Conservation (phyloP, 2,329 filamentous ascomycete species). For the Monosporascus sp. region DNA sequence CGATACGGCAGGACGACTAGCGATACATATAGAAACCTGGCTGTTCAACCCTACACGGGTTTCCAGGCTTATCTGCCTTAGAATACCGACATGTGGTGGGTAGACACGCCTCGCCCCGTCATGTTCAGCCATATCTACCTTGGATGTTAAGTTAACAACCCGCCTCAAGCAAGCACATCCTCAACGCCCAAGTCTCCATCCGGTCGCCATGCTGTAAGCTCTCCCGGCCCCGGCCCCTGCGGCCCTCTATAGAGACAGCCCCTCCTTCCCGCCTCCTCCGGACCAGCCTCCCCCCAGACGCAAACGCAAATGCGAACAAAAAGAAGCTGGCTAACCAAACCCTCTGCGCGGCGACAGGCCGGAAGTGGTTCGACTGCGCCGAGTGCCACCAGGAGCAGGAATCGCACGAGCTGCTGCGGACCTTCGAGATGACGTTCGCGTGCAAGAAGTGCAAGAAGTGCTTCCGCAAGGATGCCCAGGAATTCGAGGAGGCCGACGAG, state of each 20-base stretch:
- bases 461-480: conserved; percentile 87
- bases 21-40: too few relatives aligned
- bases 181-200: conserved; percentile 96
- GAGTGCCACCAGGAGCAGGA: conserved; percentile 87
- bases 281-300: neutral
- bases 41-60: neutral
- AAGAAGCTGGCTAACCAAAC: too few relatives aligned
- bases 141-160: conserved; percentile 1
- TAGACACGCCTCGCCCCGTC: neutral
- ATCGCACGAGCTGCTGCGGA: conserved; percentile 68
- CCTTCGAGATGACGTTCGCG: conserved; percentile 84
- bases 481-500: conserved; percentile 96
- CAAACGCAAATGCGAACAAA: too few relatives aligned
- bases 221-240: neutral
- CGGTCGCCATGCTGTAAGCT: conserved; percentile 86
- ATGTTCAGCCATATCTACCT: neutral
- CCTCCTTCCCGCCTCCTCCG: neutral
- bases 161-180: conserved; percentile 72
- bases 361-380: conserved; percentile 98
- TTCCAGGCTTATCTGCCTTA: neutral
- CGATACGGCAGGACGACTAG: too few relatives aligned
- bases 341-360: conserved; percentile 46
- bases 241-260: too few relatives aligned
- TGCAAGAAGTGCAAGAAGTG: conserved; percentile 99
- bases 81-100: neutral